phyloP scores from a whole-genome alignment of 139 green algal genomes.

The Desmodesmus armatus region DNA sequence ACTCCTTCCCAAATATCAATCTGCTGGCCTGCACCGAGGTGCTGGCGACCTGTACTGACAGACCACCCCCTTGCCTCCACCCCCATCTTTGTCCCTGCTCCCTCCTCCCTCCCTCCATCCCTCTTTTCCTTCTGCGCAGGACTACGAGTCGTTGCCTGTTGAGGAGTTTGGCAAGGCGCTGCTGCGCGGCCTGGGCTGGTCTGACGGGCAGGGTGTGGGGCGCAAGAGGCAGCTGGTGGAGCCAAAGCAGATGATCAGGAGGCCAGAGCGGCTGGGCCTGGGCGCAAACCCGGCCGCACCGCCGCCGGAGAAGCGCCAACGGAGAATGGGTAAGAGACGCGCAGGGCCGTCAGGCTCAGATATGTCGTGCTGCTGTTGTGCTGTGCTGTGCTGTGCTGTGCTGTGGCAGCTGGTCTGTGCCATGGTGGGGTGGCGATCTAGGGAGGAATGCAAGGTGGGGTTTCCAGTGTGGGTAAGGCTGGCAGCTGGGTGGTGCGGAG shows the following conservation, averaged over 20 bases:
- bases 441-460: too few relatives aligned
- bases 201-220: conserved; percentile 79
- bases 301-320: conserved; percentile 40
- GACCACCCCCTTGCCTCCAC: neutral
- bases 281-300: conserved; percentile 69
- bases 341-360: too few relatives aligned
- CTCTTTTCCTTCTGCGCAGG: too few relatives aligned
- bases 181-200: conserved; percentile 87
- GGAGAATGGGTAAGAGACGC: conserved; percentile 61
- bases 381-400: too few relatives aligned
- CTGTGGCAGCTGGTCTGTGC: too few relatives aligned
- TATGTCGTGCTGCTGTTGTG: too few relatives aligned
- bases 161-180: conserved; percentile 87
- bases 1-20: too few relatives aligned
- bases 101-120: neutral
- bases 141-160: conserved; percentile 83
- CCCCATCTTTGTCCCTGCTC: neutral
- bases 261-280: conserved; percentile 77
- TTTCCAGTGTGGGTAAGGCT: too few relatives aligned
- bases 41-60: too few relatives aligned
- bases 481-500: too few relatives aligned
- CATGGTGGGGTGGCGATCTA: too few relatives aligned
- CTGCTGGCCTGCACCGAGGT: too few relatives aligned
- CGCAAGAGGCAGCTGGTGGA: conserved; percentile 73
- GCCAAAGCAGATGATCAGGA: conserved; percentile 75